phyloP scores from a whole-genome alignment of 1,284 basidiomycete genomes.

The Ceratobasidium theobromae region DNA sequence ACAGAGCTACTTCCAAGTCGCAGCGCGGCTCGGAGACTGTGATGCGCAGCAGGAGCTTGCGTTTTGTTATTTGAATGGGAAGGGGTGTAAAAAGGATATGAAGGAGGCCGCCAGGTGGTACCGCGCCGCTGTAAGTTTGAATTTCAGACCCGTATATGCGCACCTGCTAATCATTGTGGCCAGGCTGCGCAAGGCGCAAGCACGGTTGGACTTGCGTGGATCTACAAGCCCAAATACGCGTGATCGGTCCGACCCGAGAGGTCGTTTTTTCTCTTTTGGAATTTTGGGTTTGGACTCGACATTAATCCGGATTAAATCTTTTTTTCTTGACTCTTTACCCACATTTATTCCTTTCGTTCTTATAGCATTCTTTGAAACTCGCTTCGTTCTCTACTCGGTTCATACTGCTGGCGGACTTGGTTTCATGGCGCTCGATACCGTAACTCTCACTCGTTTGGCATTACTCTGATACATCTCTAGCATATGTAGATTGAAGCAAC shows the following conservation, averaged over 20 bases:
- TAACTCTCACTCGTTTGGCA: background rate
- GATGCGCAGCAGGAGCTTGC: conserved; percentile 86
- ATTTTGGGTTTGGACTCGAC: background rate
- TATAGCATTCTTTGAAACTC: background rate
- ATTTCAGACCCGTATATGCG: conserved; percentile 30
- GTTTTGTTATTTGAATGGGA: conserved; percentile 82
- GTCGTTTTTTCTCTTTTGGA: background rate
- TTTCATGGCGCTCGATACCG: background rate
- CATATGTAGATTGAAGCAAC: conserved; percentile 32
- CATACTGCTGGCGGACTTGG: conserved; percentile 5
- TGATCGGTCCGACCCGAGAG: conserved; percentile 12
- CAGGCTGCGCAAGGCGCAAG: conserved; percentile 75
- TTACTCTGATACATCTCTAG: background rate
- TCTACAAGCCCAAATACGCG: conserved; percentile 60
- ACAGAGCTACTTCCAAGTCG: conserved; percentile 82
- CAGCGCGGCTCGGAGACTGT: conserved; percentile 79
- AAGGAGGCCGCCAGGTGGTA: conserved; percentile 89
- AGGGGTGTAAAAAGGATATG: conserved; percentile 86
- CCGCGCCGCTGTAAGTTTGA: conserved; percentile 66
- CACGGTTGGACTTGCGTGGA: conserved; percentile 82
- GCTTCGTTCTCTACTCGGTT: background rate
- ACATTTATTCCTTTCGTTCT: background rate
- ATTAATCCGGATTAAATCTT: no score
- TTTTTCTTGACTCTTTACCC: background rate
- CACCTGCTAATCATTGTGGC: conserved; percentile 1